phyloP scores from a whole-genome alignment of 495 filamentous ascomycete genomes.

The Achaetomiella virescens region DNA sequence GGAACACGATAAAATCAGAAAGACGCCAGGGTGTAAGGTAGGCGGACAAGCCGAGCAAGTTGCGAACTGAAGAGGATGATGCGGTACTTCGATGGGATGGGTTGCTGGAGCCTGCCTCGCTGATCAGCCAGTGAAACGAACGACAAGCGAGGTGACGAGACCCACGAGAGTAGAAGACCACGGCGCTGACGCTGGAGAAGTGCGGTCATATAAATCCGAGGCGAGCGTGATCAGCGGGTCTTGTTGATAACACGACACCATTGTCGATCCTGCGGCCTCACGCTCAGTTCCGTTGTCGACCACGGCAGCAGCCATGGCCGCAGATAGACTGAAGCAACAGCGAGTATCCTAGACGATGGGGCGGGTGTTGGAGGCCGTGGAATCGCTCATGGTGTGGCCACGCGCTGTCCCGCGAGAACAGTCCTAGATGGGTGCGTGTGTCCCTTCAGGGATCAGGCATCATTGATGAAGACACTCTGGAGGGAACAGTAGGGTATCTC shows the following conservation, averaged over 20 bases:
- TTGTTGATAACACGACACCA: slow-evolving; percentile 1
- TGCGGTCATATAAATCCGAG: slow-evolving; percentile 3
- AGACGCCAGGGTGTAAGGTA: too few species aligned
- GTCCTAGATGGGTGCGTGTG: slow-evolving; percentile 12
- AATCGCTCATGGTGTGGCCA: slow-evolving; percentile 7
- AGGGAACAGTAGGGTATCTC: not conserved
- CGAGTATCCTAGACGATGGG: slow-evolving; percentile 5
- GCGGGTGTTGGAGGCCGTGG: slow-evolving; percentile 10
- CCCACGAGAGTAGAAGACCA: not conserved
- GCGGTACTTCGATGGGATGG: not conserved
- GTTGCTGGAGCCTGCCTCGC: not conserved
- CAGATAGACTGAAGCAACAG: slow-evolving; percentile 13
- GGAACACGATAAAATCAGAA: too few species aligned
- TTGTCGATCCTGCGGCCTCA: not conserved
- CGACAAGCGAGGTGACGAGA: not conserved
- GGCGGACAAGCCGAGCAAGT: too few species aligned
- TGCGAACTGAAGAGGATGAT: not conserved
- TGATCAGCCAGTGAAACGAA: not conserved
- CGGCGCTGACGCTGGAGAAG: not conserved
- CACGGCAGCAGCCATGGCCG: slow-evolving; percentile 15
- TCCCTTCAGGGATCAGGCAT: slow-evolving; percentile 22
- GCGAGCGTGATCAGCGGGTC: not conserved
- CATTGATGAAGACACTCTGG: not conserved
- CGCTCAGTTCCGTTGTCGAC: not conserved
- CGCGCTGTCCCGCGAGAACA: not conserved